Conservation (phyloP, 192 early-diverging fungal genomes). For the Haplosporangium gracile region DNA sequence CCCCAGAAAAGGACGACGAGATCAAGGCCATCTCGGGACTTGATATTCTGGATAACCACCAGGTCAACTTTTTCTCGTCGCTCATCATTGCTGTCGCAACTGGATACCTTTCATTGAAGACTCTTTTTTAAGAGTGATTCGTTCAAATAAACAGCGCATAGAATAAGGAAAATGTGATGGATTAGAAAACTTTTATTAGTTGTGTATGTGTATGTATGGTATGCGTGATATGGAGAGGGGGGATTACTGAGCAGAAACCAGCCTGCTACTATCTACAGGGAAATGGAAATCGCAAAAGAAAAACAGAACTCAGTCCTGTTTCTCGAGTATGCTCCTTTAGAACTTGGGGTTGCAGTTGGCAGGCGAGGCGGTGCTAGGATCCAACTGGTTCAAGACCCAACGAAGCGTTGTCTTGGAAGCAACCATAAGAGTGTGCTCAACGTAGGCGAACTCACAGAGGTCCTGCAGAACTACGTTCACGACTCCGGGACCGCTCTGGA, state of each 20-base stretch:
- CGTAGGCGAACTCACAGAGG: neutral
- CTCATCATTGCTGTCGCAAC: slow-evolving; percentile 62
- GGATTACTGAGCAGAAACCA: neutral
- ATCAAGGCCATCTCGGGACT: slow-evolving; percentile 71
- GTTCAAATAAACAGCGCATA: no score
- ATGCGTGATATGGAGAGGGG: neutral
- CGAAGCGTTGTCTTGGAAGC: neutral
- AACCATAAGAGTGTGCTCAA: neutral
- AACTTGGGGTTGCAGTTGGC: neutral
- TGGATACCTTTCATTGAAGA: slow-evolving; percentile 55
- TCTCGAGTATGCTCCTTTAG: neutral
- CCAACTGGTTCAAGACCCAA: slow-evolving; percentile 12
- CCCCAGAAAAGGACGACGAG: slow-evolving; percentile 60
- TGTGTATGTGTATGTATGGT: neutral
- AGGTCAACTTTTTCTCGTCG: slow-evolving; percentile 82
- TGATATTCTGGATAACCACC: slow-evolving; percentile 86
- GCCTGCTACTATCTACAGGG: neutral
- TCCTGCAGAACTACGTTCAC: slow-evolving; percentile 8
- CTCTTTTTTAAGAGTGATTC: slow-evolving; percentile 15
- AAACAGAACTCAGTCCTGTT: neutral
- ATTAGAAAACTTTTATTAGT: neutral
- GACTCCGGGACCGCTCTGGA: neutral
- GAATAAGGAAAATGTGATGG: neutral
- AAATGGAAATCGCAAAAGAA: neutral
- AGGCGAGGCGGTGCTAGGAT: neutral